These are phyloP conservation scores for Scheffersomyces parashehatae DNA, from an alignment of 1,139 yeast species.

Conservation along the genomic window DNA sequence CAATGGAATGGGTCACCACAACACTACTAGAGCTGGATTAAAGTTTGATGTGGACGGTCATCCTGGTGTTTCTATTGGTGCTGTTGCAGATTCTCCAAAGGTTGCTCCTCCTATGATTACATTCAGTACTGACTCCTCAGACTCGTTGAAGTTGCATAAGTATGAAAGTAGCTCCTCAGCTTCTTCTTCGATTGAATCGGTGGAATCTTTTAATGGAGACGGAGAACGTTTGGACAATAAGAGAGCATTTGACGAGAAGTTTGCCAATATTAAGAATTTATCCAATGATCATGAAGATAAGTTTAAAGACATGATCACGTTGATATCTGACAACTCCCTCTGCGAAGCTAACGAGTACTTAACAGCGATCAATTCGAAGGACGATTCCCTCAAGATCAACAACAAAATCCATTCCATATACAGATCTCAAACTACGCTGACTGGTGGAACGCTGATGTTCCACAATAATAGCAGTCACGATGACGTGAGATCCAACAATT, in stretches of 20 bases:
- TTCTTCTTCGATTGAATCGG: slow-evolving; percentile 15
- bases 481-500: neutral
- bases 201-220: slow-evolving; percentile 12
- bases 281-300: slow-evolving; percentile 9
- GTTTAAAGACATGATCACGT: slow-evolving; percentile 24
- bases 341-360: slow-evolving; percentile 27
- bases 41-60: slow-evolving; percentile 9
- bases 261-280: slow-evolving; percentile 1
- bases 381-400: slow-evolving; percentile 23
- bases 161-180: slow-evolving; percentile 1
- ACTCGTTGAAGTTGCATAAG: slow-evolving; percentile 1
- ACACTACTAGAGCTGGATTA: slow-evolving; percentile 5
- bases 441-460: neutral
- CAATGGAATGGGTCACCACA: slow-evolving; percentile 11
- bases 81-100: neutral
- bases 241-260: slow-evolving; percentile 8
- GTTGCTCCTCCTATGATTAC: slow-evolving; percentile 1
- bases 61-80: neutral
- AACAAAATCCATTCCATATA: slow-evolving; percentile 36
- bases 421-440: slow-evolving; percentile 19
- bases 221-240: slow-evolving; percentile 4
- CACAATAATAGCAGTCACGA: slow-evolving; percentile 1
- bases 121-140: slow-evolving; percentile 3
- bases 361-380: slow-evolving; percentile 19
- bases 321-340: slow-evolving; percentile 33